phyloP scores from a whole-genome alignment of 2,329 filamentous ascomycete genomes.

The Epichloe sylvatica region DNA sequence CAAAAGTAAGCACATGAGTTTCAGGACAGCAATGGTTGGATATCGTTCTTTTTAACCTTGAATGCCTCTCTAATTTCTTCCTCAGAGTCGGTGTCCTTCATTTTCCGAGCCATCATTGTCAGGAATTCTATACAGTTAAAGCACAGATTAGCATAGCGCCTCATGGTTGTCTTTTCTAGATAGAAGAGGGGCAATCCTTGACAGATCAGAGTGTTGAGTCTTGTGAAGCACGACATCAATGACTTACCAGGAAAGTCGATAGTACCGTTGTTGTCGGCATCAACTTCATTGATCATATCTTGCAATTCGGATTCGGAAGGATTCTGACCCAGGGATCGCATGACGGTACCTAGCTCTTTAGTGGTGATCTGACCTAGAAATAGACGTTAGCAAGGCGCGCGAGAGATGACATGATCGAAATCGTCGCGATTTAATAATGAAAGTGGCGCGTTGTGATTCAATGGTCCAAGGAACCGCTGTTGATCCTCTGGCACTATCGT shows the following conservation, averaged over 20 bases:
- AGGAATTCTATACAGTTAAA: conserved; percentile 52
- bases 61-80: conserved; percentile 83
- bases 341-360: conserved; percentile 80
- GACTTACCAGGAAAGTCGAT: conserved; percentile 76
- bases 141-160: background rate
- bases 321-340: conserved; percentile 82
- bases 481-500: background rate
- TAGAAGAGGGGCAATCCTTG: background rate
- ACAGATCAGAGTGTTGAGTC: background rate
- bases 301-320: conserved; percentile 80
- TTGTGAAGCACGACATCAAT: background rate
- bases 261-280: conserved; percentile 84
- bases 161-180: background rate
- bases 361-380: conserved; percentile 72
- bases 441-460: background rate
- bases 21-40: background rate
- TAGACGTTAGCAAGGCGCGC: background rate
- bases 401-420: background rate
- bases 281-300: conserved; percentile 91
- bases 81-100: conserved; percentile 87
- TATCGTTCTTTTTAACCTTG: conserved; percentile 42
- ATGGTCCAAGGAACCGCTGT: background rate
- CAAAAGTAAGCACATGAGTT: background rate
- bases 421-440: background rate
- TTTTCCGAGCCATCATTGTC: conserved; percentile 89